These are phyloP conservation scores for Mycena vulgaris DNA, from an alignment of 768 basidiomycete genomes.

Conservation along the genomic window DNA sequence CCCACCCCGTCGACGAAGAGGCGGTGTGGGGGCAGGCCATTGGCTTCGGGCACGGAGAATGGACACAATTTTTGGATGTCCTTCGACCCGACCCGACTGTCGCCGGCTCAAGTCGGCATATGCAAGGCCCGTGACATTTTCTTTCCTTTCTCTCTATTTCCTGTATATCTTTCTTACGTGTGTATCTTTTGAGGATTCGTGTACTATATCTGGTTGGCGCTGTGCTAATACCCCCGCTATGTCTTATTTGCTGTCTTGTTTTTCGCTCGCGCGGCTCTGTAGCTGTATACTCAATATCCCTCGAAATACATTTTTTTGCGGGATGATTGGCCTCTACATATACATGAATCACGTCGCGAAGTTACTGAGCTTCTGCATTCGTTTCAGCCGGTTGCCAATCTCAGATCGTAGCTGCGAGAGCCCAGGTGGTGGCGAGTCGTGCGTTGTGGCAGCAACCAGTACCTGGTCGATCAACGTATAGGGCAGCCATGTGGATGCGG, in stretches of 20 bases:
- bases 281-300: slow-evolving; percentile 23
- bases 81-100: slow-evolving; percentile 63
- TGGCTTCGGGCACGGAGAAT: slow-evolving; percentile 84
- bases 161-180: slow-evolving; percentile 39
- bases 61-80: slow-evolving; percentile 76
- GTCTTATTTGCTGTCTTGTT: slow-evolving; percentile 35
- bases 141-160: slow-evolving; percentile 19
- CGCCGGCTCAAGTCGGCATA: slow-evolving; percentile 49
- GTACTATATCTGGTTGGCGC: slow-evolving; percentile 30
- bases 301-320: slow-evolving; percentile 20
- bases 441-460: slow-evolving; percentile 72
- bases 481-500: slow-evolving; percentile 83
- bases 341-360: slow-evolving; percentile 43
- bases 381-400: slow-evolving; percentile 74
- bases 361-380: slow-evolving; percentile 76
- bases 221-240: slow-evolving; percentile 35
- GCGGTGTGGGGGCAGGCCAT: slow-evolving; percentile 84
- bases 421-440: slow-evolving; percentile 64
- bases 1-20: slow-evolving; percentile 72
- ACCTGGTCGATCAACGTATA: slow-evolving; percentile 90
- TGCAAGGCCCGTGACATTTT: slow-evolving; percentile 23
- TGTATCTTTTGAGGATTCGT: slow-evolving; percentile 43
- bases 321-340: slow-evolving; percentile 6
- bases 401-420: slow-evolving; percentile 71
- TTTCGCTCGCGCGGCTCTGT: slow-evolving; percentile 18